Percentiles rank a stretch among this genome's conserved stretches.
These are phyloP conservation scores for Fusarium coicis DNA, from an alignment of 2,329 filamentous ascomycete genomes.

Conservation along the genomic window DNA sequence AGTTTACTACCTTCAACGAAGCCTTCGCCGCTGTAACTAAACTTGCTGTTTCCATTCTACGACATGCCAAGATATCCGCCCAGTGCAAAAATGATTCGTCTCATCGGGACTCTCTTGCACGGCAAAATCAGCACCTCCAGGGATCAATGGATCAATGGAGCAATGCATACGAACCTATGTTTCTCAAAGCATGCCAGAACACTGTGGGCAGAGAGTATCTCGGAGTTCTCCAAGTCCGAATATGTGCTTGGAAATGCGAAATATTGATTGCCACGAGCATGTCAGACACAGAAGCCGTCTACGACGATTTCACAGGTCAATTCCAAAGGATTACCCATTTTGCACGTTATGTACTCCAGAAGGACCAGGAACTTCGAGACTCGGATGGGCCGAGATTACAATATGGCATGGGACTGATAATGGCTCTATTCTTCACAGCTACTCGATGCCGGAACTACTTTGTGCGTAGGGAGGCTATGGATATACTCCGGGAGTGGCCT, in stretches of 20 bases:
- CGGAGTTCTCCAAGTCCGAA: neutral
- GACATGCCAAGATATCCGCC: neutral
- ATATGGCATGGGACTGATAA: neutral
- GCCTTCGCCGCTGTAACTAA: neutral
- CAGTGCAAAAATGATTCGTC: rapidly evolving
- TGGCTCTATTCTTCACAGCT: neutral
- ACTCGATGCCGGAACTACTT: neutral
- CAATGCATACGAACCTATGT: neutral
- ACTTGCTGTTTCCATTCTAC: neutral
- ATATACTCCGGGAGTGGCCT: neutral
- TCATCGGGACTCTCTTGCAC: neutral
- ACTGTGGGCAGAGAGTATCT: neutral
- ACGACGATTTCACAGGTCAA: neutral
- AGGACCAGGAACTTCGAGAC: neutral
- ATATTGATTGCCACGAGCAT: neutral
- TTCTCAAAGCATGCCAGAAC: neutral
- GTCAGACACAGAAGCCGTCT: neutral
- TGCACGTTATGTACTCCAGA: neutral
- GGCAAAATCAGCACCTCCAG: neutral
- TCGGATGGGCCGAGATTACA: neutral
- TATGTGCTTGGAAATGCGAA: neutral
- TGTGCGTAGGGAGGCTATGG: neutral
- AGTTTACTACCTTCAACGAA: neutral
- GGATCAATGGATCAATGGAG: neutral
- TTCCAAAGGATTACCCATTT: neutral